Conservation (phyloP, 768 basidiomycete species). For the Astraeus odoratus region DNA sequence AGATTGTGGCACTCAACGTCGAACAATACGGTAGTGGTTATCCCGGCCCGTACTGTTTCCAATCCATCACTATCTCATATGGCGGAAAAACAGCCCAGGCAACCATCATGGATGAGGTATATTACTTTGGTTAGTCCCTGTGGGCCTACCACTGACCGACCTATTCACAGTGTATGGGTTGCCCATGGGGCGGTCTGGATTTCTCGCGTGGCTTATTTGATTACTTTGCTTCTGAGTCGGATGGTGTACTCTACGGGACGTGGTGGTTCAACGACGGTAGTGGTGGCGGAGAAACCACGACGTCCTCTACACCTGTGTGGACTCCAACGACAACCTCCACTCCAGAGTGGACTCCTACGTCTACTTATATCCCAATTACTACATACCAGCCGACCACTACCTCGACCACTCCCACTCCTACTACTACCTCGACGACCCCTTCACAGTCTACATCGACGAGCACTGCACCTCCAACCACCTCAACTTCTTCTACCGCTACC, state of each 20-base stretch:
- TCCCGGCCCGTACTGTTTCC: conserved; percentile 60
- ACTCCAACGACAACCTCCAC: conserved; percentile 18
- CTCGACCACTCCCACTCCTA: conserved; percentile 13
- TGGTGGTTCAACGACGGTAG: conserved; percentile 51
- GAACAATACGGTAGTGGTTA: conserved; percentile 53
- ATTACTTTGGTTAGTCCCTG: conserved; percentile 1
- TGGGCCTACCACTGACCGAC: conserved; percentile 1
- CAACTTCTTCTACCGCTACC: conserved; percentile 10
- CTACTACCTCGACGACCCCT: conserved; percentile 14
- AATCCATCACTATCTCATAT: conserved; percentile 53
- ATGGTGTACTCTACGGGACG: conserved; percentile 52
- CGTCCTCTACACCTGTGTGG: conserved; percentile 11
- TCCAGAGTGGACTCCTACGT: conserved; percentile 16
- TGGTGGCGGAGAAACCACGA: conserved; percentile 14
- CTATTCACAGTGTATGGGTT: conserved; percentile 51
- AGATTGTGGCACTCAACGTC: conserved; percentile 51
- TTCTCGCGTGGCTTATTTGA: conserved; percentile 60
- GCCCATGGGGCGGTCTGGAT: conserved; percentile 62
- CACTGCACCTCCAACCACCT: conserved; percentile 23
- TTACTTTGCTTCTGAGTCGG: conserved; percentile 42
- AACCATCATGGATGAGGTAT: conserved; percentile 56
- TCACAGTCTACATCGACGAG: conserved; percentile 2
- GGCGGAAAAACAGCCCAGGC: conserved; percentile 55
- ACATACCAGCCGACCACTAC: conserved; percentile 13
- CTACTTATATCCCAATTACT: not conserved